Evolutionary conservation across 768 basidiomycete genomes (phyloP).

Genomic region (Amanita molliuscula): DNA sequence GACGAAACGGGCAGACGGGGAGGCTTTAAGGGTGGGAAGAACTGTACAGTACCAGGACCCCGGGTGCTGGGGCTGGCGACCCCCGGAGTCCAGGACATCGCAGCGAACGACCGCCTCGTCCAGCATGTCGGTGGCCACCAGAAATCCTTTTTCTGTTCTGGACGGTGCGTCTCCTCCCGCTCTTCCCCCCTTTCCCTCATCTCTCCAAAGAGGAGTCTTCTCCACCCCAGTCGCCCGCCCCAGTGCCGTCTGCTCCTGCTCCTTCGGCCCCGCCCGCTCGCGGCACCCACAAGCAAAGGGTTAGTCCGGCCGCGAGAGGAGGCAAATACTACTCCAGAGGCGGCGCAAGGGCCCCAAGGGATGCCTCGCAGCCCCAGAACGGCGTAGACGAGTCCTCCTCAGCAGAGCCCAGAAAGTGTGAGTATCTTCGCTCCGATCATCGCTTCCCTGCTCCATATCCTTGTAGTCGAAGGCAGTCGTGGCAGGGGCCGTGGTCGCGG

Average conservation of each 20-base stretch:
- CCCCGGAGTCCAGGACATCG: constrained; percentile 3
- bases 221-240: constrained; percentile 28
- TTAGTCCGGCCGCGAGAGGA: constrained; percentile 53
- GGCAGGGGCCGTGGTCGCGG: constrained; percentile 36
- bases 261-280: constrained; percentile 27
- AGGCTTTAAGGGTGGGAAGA: constrained; percentile 12
- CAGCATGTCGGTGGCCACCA: constrained; percentile 84
- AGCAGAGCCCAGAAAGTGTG: constrained; percentile 25
- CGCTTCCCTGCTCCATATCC: constrained; percentile 2
- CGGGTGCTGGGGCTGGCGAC: constrained; percentile 16
- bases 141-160: constrained; percentile 79
- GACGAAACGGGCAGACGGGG: constrained; percentile 2
- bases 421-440: constrained; percentile 11
- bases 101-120: constrained; percentile 46
- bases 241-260: constrained; percentile 15
- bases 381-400: constrained; percentile 18
- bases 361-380: constrained; percentile 14
- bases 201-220: constrained; percentile 32
- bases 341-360: constrained; percentile 24
- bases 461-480: constrained; percentile 36
- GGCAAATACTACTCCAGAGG: constrained; percentile 63
- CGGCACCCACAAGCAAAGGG: constrained; percentile 33
- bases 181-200: constrained; percentile 10
- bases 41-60: constrained; percentile 47
- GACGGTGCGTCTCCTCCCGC: constrained; percentile 41